Evolutionary conservation across 2,329 filamentous ascomycete species (phyloP), one percentile per base, ranked within the genome.

Genomic region (Fusarium tricinctum): DNA sequence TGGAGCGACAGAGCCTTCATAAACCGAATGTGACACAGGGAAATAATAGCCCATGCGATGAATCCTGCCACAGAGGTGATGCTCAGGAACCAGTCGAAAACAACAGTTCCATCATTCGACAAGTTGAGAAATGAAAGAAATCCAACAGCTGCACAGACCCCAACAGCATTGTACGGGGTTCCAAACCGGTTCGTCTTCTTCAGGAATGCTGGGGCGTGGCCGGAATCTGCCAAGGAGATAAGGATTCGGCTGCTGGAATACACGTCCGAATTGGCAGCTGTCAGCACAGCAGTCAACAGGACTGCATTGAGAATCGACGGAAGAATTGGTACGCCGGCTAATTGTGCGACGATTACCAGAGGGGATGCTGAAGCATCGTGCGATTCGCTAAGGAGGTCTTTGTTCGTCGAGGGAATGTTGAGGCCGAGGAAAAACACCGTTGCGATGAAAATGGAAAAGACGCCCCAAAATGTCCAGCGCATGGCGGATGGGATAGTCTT

Each of bases 51-150:
- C 87, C 87, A 89, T 30, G 85, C 86, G 71, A 89, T 84, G 73
- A 85, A 85, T 5, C 86, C 86, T 0, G 84, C 85, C 56, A 88
- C 86, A 60, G 86, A 92, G 17, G 88, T 89, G 54, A 92, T 84
- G 74, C 90, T 91, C 72, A 89, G 84, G 75, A 93, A 91, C 88
- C 91, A 92, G 57, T 83, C 84, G 76, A 92, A 93, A 7, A 92
- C 90, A 6, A 82, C 82, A 44, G 86, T 84, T 17, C 89, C 89
- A 30, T 83, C 85, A 70, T 84, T 85, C 45, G 86, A 89, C 14
- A 90, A 83, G 73, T 91, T 92, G 76, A 94, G 87, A 79, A 89
- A 94, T 1, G 88, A 88, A 4, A 94, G 83, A 13, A 90, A 82
- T 35, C 89, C 88, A 71, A 92, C 83, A 1, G 84, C 76, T 80